phyloP scores from a whole-genome alignment of 2,329 filamentous ascomycete species.

The Apiospora hydei region DNA sequence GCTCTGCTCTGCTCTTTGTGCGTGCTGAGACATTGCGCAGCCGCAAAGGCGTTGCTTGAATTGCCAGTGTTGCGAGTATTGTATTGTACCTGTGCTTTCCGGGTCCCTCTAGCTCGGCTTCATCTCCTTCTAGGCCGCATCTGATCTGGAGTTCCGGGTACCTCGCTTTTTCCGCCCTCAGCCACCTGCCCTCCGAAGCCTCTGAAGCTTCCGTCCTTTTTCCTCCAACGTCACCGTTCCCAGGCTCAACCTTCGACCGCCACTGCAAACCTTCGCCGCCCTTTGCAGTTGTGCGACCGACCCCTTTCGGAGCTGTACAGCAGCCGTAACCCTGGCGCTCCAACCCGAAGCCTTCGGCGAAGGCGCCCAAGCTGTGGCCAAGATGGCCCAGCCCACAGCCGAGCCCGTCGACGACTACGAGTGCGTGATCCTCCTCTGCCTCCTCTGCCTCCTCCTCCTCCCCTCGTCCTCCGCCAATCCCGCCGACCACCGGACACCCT shows the following conservation, averaged over 20 bases:
- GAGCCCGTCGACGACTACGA: conserved; percentile 71
- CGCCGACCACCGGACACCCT: neutral
- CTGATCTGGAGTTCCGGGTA: neutral
- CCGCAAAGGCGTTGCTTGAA: no score
- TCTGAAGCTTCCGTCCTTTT: neutral
- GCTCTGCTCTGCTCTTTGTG: neutral
- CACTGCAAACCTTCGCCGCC: conserved; percentile 22
- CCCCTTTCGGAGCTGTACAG: conserved; percentile 18
- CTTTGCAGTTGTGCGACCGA: conserved; percentile 25
- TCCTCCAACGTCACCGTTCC: conserved; percentile 1
- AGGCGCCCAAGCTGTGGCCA: conserved; percentile 71
- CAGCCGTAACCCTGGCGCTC: conserved; percentile 67
- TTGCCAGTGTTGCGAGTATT: neutral
- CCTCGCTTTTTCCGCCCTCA: conserved; percentile 8
- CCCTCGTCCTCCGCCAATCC: neutral
- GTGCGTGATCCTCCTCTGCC: conserved; percentile 51
- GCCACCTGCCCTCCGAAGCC: neutral
- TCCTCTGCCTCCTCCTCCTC: neutral
- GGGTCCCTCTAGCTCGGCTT: neutral
- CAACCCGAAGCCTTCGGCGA: conserved; percentile 67
- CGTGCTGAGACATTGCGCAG: neutral
- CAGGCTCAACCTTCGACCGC: conserved; percentile 7
- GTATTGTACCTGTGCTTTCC: neutral
- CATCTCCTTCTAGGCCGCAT: neutral
- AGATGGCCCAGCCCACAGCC: conserved; percentile 73